Evolutionary conservation across 2,329 filamentous ascomycete genomes (phyloP), one percentile per base, ranked within the genome.

Genomic region (Aspergillus pseudoterreus): DNA sequence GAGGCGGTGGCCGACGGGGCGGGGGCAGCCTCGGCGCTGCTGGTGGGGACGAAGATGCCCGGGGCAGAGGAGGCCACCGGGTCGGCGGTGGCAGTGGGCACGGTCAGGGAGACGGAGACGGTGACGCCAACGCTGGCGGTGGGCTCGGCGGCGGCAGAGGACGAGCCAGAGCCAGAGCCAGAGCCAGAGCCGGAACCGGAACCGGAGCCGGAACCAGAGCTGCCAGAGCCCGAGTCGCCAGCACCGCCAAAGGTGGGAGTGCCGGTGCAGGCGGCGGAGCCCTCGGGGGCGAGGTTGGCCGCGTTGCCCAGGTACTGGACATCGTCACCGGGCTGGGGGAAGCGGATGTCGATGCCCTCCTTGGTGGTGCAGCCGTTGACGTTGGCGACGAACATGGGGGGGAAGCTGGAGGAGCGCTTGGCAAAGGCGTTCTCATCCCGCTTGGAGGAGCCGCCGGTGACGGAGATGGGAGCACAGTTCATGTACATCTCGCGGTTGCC

Each of bases 401-500:
- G 90, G 11, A 95, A 85, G 0, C 73, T 68, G 36, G 82, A 67
- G 21, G 82, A 69, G 55, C 86, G 81, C 57, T 81, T 81, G 1
- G 76, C 70, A 50, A 82, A 38, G 3, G 60, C 56, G 27, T 65
- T 63, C 39, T 60, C 42, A 14, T 60, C 58, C 9, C 75, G 67
- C 65, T 83, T 81, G 48, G 71, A 67, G 1, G 74, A 70, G 19
- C 74, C 72, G 4, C 71, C 74, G 0, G 82, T 82, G 21, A 97
- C 78, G 0, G 78, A 80, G 44, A 95, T 71, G 0, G 89, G 83
- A 0, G 87, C 90, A 62, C 92, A 99, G 80, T 96, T 95, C 91
- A 96, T 95, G 79, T 97, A 96, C 80, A 96, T 90, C 68, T 97
- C 94, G 1, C 92, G 86, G 75, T 96, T 96, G 2, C 94, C 94